Base-by-base conservation (phyloP, 805 yeast genomes). In the Metschnikowia dekortorum region DNA sequence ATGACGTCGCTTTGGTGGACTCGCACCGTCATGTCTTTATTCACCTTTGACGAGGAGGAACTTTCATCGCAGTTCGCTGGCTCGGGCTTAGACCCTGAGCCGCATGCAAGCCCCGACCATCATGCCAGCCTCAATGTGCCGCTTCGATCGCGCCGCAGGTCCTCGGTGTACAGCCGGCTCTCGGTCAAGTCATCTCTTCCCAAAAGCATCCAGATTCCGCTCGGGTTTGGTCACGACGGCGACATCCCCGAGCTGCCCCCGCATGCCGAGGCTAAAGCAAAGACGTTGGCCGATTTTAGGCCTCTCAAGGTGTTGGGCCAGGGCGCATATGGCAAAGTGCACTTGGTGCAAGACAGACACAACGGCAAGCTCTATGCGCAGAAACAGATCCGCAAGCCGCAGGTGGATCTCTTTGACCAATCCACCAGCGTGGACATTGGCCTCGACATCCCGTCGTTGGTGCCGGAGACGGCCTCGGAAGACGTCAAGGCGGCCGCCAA, bases 261-360 rank as follows among this genome's bases (percentile, higher is more conserved):
- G 18, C 13, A 9, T 7, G 3, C 33, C 4, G 49, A 50, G 13
- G n/a, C 46, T 8, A 36, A 30, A 29, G 47, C 41, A 60, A 69
- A 71, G 22, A 61, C 59, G 45, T 59, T 71, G 32, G 54, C 64
- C 1, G 78, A 73, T 55, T 73, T 73, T 49, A 72, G 67, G 48
- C 75, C 76, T 6, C 61, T 73, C 39, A 72, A 69, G 56, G 78
- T 73, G 6, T 58, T 73, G 47, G 78, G 78, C 22, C 67, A 65
- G 53, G 78, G 78, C 4, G 67, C 74, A 11, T 73, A 70, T 53
- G 78, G 78, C 2, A 73, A 73, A 47, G 78, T 73, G 18, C 59
- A 70, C 22, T 58, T 73, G 40, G 78, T 73, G 6, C 60, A 69
- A 40, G 78, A 73, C 54, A 48, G 57, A 16, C 47, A 69, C 10